Conservation (phyloP, 2,329 filamentous ascomycete species). For the Elsinoe fawcettii region DNA sequence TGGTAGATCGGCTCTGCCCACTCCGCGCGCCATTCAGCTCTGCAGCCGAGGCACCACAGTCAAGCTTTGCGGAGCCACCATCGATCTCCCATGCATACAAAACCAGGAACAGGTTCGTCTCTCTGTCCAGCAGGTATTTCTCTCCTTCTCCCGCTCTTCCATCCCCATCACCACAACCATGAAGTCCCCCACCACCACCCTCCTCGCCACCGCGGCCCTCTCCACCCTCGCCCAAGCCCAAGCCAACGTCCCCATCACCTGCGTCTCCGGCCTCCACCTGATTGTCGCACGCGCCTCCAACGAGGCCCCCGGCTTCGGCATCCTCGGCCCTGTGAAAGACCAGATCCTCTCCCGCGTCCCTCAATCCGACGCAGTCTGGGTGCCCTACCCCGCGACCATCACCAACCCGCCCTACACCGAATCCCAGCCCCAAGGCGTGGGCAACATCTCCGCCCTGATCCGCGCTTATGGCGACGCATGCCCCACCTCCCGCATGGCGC, state of each 20-base stretch:
- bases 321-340: not conserved
- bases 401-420: not conserved
- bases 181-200: not conserved
- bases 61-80: not conserved
- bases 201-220: not conserved
- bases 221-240: not conserved
- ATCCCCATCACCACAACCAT: not conserved
- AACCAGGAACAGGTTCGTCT: not conserved
- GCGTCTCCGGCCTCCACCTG: not conserved
- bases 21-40: not conserved
- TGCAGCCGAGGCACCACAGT: not conserved
- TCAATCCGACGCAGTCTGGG: not conserved
- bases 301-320: conserved; percentile 3
- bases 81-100: not conserved
- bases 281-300: conserved; percentile 7
- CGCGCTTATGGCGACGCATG: conserved; percentile 34
- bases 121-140: not conserved
- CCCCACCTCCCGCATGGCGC: conserved; percentile 35
- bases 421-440: not conserved
- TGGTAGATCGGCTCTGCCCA: not conserved
- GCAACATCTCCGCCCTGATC: conserved; percentile 22
- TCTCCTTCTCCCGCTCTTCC: not conserved
- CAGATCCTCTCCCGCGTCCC: not conserved
- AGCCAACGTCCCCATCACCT: conserved; percentile 3
- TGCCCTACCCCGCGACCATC: conserved; percentile 3